Conservation (phyloP, 345 rosid species). For the Ceriops tagal region DNA sequence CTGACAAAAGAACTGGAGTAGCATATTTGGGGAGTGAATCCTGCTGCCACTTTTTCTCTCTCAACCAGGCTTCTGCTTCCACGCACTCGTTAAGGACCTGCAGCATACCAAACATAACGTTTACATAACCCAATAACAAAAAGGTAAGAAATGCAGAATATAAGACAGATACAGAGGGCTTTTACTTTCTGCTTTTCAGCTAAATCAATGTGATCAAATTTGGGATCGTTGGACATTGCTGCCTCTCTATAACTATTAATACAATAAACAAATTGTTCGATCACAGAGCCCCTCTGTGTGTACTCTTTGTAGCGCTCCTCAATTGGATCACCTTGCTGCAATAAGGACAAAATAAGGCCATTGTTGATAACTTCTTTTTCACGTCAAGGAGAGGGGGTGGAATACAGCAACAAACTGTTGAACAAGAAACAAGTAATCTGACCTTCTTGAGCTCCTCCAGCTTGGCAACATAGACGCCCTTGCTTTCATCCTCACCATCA, state of each 20-base stretch:
- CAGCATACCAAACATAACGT: background rate
- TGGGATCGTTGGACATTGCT: constrained; percentile 61
- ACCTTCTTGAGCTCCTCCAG: constrained; percentile 90
- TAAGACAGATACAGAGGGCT: background rate
- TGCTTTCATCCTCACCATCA: constrained; percentile 92
- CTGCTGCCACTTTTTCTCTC: constrained; percentile 68
- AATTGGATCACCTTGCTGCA: constrained; percentile 83
- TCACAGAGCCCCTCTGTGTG: constrained; percentile 56
- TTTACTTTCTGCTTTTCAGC: constrained; percentile 75
- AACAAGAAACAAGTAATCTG: background rate
- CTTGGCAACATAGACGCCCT: constrained; percentile 81
- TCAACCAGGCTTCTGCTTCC: constrained; percentile 75
- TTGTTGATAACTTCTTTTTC: background rate
- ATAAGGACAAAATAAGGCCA: background rate
- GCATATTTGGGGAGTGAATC: constrained; percentile 67
- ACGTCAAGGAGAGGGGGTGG: background rate
- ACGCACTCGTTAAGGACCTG: constrained; percentile 74
- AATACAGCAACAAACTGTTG: background rate
- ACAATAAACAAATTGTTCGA: constrained; percentile 61
- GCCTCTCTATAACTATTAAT: constrained; percentile 80
- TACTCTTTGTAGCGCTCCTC: constrained; percentile 72
- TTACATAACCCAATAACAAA: background rate
- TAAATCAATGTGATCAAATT: constrained; percentile 81
- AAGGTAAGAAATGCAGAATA: background rate
- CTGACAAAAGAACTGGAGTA: constrained; percentile 55